Evolutionary conservation across 352 stramenopile species (phyloP).

Genomic region (Globisporangium recalcitrans): DNA sequence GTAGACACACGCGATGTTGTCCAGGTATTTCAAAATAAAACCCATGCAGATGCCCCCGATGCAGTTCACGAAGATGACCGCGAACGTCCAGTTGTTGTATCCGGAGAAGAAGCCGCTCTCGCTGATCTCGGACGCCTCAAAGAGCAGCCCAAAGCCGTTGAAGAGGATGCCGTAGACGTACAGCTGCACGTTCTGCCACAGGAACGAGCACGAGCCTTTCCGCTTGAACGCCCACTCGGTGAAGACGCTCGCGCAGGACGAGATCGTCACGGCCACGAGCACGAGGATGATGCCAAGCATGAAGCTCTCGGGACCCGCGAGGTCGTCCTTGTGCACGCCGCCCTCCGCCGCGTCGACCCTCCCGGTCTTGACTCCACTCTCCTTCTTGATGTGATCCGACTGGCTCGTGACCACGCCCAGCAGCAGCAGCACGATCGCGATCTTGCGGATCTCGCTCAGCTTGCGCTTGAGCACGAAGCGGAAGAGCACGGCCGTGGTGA

Average conservation of each 20-base stretch:
- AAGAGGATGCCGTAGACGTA: conserved; percentile 83
- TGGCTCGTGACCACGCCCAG: conserved; percentile 79
- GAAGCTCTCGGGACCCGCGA: conserved; percentile 23
- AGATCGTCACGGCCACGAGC: conserved; percentile 67
- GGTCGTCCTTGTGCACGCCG: conserved; percentile 14
- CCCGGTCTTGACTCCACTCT: conserved; percentile 13
- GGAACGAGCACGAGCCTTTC: conserved; percentile 60
- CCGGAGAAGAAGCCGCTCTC: conserved; percentile 65
- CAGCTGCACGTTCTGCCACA: conserved; percentile 82
- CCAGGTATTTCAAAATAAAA: conserved; percentile 83
- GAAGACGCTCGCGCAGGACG: conserved; percentile 80
- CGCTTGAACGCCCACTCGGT: conserved; percentile 85
- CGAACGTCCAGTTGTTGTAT: conserved; percentile 78
- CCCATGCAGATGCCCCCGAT: conserved; percentile 71
- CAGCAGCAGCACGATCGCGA: conserved; percentile 70
- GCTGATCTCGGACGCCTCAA: conserved; percentile 40
- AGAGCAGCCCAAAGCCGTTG: conserved; percentile 57
- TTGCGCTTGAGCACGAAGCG: conserved; percentile 71
- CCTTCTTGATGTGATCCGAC: conserved; percentile 58
- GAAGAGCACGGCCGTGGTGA: conserved; percentile 81
- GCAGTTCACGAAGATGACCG: conserved; percentile 72
- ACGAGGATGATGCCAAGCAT: conserved; percentile 58
- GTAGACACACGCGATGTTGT: conserved; percentile 88
- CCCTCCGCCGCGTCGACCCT: conserved; percentile 12
- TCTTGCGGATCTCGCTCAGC: conserved; percentile 65